Conservation (phyloP, 495 filamentous ascomycete species). For the Aspergillus coremiiformis region DNA sequence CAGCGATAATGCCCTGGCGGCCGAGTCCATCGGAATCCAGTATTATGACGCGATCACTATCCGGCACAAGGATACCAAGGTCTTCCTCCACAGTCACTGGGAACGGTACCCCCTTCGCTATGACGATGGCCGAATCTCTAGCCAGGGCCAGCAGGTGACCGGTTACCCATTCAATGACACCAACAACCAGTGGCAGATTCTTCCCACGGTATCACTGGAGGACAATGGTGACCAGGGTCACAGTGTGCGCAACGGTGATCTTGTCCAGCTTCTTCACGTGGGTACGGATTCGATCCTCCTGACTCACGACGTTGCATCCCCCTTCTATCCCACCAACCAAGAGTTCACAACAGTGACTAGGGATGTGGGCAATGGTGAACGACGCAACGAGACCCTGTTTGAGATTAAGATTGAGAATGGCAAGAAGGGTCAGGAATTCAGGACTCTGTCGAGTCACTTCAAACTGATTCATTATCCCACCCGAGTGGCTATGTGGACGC, state of each 20-base stretch:
- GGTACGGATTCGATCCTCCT: conserved; percentile 82
- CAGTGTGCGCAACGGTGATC: conserved; percentile 74
- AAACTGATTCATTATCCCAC: conserved; percentile 90
- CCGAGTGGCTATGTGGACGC: conserved; percentile 98
- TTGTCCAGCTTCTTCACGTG: conserved; percentile 81
- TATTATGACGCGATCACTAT: conserved; percentile 87
- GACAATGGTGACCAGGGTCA: conserved; percentile 48
- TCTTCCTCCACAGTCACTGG: conserved; percentile 87
- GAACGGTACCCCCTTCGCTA: conserved; percentile 89
- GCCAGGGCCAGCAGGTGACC: conserved; percentile 95
- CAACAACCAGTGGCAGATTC: conserved; percentile 96
- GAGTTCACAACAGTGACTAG: conserved; percentile 83
- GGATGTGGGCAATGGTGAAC: conserved; percentile 66
- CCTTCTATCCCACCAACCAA: conserved; percentile 94
- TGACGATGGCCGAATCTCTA: conserved; percentile 94
- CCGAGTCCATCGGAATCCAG: conserved; percentile 75
- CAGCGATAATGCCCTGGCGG: conserved; percentile 85
- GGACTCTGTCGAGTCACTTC: conserved; percentile 83
- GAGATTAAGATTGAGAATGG: conserved; percentile 85
- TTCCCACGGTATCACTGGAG: conserved; percentile 53
- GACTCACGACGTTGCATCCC: conserved; percentile 98
- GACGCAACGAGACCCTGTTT: conserved; percentile 86
- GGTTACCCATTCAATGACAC: conserved; percentile 97
- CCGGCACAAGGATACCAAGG: conserved; percentile 94
- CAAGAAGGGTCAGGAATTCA: conserved; percentile 77